Evolutionary conservation across 148 eudicot genomes (phyloP).

Genomic region (Chenopodium formosanum): DNA sequence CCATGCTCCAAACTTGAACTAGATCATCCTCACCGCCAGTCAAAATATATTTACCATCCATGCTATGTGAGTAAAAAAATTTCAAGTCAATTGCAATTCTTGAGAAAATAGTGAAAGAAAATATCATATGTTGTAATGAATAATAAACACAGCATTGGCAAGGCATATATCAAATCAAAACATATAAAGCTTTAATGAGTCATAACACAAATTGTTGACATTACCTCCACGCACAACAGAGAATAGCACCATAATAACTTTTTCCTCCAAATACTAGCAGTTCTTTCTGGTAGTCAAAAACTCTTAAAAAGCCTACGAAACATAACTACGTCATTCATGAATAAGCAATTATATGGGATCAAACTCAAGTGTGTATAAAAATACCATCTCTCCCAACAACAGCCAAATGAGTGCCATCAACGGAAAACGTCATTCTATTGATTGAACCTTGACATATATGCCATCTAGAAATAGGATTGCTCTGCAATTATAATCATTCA

Average conservation of each 20-base stretch:
- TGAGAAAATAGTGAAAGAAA: not conserved
- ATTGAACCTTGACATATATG: constrained; percentile 80
- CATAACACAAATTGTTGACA: not conserved
- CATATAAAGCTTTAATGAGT: not conserved
- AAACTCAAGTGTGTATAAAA: constrained; percentile 2
- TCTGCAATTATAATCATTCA: constrained; percentile 31
- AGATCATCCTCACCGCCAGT: constrained; percentile 94
- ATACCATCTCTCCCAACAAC: constrained; percentile 85
- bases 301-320: constrained; percentile 56
- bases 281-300: constrained; percentile 64
- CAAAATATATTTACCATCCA: constrained; percentile 76
- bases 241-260: constrained; percentile 73
- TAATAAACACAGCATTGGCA: not conserved
- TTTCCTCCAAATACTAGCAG: constrained; percentile 78
- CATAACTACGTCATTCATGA: not conserved
- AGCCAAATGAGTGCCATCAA: constrained; percentile 57
- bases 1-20: constrained; percentile 96
- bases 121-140: not conserved
- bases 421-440: constrained; percentile 65
- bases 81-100: constrained; percentile 7
- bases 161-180: not conserved
- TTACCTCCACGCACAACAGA: constrained; percentile 83
- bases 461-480: constrained; percentile 77
- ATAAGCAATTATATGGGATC: not conserved
- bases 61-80: constrained; percentile 35